phyloP scores from a whole-genome alignment of 257 asterid species.

The Catharanthus roseus region DNA sequence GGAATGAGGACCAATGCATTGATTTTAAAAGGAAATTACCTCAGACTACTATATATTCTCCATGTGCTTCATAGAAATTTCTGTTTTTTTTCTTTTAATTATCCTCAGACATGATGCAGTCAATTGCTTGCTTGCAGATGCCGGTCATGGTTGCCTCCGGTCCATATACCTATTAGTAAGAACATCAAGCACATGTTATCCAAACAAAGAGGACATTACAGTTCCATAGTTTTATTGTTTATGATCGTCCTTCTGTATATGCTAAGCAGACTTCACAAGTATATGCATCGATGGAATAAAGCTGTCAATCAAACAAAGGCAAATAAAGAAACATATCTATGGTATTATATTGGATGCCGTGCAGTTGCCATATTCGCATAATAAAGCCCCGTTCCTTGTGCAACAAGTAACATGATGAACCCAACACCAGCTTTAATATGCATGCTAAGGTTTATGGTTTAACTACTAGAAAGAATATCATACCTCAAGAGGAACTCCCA shows the following conservation, averaged over 20 bases:
- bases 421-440: not conserved
- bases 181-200: not conserved
- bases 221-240: not conserved
- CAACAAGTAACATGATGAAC: not conserved
- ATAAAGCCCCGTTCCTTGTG: not conserved
- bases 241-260: not conserved
- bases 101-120: slow-evolving; percentile 62
- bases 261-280: not conserved
- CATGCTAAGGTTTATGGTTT: not conserved
- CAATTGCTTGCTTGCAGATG: slow-evolving; percentile 77
- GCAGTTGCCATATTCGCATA: not conserved
- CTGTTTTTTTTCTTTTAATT: no score
- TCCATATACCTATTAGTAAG: slow-evolving; percentile 56
- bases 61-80: no score
- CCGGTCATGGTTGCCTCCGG: slow-evolving; percentile 96
- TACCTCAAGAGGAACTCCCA: slow-evolving; percentile 86
- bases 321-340: not conserved
- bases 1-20: no score
- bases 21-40: no score
- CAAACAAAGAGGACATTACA: not conserved
- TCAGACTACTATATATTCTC: no score
- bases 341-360: not conserved
- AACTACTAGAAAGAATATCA: slow-evolving; percentile 2
- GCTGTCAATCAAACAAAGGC: not conserved
- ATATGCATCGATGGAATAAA: not conserved